Conservation (phyloP, 176 grass and related monocot genomes). For the Zoysia pacifica region DNA sequence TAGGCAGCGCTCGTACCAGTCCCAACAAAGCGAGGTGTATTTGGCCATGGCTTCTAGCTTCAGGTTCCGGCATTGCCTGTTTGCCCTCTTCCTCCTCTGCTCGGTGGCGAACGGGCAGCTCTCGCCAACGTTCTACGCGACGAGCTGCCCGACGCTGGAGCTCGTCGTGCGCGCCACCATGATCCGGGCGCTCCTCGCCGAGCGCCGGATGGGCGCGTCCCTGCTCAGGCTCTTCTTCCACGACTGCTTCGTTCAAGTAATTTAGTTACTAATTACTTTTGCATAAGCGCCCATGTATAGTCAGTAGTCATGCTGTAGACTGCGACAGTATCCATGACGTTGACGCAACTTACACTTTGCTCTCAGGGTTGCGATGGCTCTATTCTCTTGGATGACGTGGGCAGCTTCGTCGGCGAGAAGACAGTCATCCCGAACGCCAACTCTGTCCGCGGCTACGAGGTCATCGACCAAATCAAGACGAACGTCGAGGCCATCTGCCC, state of each 20-base stretch:
- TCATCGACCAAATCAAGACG: constrained; percentile 68
- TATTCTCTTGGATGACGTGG: constrained; percentile 21
- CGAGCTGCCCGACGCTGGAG: constrained; percentile 48
- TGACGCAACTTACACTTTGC: background rate
- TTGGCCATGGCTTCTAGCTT: constrained; percentile 32
- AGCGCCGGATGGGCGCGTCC: constrained; percentile 62
- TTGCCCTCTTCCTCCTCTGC: constrained; percentile 37
- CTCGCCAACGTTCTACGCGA: constrained; percentile 50
- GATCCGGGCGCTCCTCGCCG: constrained; percentile 29
- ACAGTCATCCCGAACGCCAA: background rate
- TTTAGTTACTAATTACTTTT: too few relatives aligned
- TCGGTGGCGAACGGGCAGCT: constrained; percentile 34
- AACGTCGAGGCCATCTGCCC: constrained; percentile 51
- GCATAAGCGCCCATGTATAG: too few relatives aligned
- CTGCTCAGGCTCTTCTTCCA: constrained; percentile 77
- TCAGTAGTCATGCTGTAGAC: too few relatives aligned
- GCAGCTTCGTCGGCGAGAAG: background rate
- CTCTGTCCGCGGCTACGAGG: background rate
- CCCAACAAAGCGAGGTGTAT: background rate
- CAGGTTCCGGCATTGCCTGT: constrained; percentile 17
- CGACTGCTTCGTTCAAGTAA: constrained; percentile 74
- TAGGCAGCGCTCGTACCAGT: background rate
- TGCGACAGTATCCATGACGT: too few relatives aligned
- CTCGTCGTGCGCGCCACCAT: constrained; percentile 36
- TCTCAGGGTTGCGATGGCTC: constrained; percentile 69